phyloP scores from a whole-genome alignment of 164 flowering plant species.

The Berberis thunbergii region DNA sequence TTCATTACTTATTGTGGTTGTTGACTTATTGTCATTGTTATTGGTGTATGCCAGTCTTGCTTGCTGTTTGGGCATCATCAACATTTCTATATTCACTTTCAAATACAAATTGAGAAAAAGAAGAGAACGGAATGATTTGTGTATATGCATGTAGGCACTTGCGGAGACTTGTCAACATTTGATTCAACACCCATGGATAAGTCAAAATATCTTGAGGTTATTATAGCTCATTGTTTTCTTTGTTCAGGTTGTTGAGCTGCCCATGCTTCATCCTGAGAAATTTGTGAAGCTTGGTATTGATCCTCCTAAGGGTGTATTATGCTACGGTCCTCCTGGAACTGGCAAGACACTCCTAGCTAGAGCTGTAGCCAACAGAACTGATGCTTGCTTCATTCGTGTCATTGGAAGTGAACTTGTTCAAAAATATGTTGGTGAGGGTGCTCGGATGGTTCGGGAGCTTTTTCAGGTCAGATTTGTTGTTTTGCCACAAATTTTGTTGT shows the following conservation, averaged over 20 bases:
- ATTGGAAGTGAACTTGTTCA: constrained; percentile 99
- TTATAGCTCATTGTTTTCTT: neutral
- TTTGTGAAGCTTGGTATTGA: constrained; percentile 98
- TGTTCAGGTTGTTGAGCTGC: constrained; percentile 72
- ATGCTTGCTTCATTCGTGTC: constrained; percentile 95
- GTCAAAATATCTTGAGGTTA: neutral
- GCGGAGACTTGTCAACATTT: too few relatives aligned
- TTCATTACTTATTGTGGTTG: neutral
- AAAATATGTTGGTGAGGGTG: constrained; percentile 98
- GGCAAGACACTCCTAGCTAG: constrained; percentile 95
- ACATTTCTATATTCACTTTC: too few relatives aligned
- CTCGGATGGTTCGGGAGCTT: constrained; percentile 92
- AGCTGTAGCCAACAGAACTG: constrained; percentile 97
- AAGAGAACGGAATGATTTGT: too few relatives aligned
- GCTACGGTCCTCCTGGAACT: constrained; percentile 99
- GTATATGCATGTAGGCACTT: too few relatives aligned
- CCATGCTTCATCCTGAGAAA: constrained; percentile 98
- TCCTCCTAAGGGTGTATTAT: constrained; percentile 97
- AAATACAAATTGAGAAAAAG: too few relatives aligned
- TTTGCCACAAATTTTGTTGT: neutral
- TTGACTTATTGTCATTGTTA: neutral
- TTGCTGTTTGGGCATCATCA: too few relatives aligned
- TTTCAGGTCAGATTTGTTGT: constrained; percentile 52
- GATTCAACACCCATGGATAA: too few relatives aligned
- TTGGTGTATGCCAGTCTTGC: neutral